phyloP scores from a whole-genome alignment of 257 asterid species.

The Solanum medicagineum region DNA sequence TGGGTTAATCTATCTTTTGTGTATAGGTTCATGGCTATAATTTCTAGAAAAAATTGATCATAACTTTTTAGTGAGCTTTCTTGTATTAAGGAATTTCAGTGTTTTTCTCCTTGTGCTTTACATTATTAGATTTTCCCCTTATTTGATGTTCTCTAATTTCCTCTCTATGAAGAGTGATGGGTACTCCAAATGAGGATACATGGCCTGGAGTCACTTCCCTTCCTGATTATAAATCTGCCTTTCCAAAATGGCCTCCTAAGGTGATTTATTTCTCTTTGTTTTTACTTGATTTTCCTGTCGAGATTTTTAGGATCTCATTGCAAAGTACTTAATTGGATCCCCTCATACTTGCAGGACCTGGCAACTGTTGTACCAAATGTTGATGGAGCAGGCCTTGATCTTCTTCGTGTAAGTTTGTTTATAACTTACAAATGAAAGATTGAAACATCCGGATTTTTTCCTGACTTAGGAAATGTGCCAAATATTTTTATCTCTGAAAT shows the following conservation, averaged over 20 bases:
- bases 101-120: neutral
- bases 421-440: neutral
- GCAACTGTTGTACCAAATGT: slow-evolving; percentile 64
- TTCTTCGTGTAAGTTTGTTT: slow-evolving; percentile 56
- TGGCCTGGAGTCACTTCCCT: slow-evolving; percentile 97
- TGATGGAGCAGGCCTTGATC: slow-evolving; percentile 72
- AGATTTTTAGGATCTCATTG: neutral
- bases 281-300: neutral
- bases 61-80: neutral
- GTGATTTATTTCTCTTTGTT: slow-evolving; percentile 14
- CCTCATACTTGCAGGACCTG: slow-evolving; percentile 50
- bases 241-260: slow-evolving; percentile 82
- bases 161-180: slow-evolving; percentile 51
- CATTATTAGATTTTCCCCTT: neutral
- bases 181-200: slow-evolving; percentile 90
- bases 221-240: slow-evolving; percentile 80
- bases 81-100: neutral
- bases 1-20: neutral
- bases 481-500: neutral
- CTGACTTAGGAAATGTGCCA: neutral
- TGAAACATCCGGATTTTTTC: neutral
- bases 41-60: neutral
- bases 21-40: neutral
- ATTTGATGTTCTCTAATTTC: slow-evolving; percentile 1
- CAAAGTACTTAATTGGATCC: neutral